Percentiles rank a stretch among this genome's conserved stretches.
These are phyloP conservation scores for Gnaphalium uliginosum DNA, from an alignment of 129 eudicot genomes.

Conservation along the genomic window DNA sequence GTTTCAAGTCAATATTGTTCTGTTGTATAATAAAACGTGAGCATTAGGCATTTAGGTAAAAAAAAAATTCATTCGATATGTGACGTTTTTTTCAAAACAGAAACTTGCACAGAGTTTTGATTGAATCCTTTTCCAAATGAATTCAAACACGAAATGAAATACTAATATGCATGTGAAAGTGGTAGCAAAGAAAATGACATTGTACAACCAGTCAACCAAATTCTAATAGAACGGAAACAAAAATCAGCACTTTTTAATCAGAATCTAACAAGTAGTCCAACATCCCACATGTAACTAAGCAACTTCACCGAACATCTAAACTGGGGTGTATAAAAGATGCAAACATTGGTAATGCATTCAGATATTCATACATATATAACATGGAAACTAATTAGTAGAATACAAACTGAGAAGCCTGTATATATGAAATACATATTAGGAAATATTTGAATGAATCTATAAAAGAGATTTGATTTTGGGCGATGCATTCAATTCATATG, in stretches of 20 bases:
- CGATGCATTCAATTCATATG: no score
- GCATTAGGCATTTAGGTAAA: slow-evolving; percentile 3
- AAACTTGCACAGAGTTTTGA: neutral
- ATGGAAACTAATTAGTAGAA: no score
- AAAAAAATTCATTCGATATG: slow-evolving; percentile 11
- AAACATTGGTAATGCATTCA: no score
- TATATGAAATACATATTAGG: neutral
- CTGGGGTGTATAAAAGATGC: no score
- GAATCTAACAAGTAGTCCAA: slow-evolving; percentile 6
- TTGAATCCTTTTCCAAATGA: neutral
- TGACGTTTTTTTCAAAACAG: neutral
- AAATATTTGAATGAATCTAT: slow-evolving; percentile 5
- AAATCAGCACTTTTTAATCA: neutral
- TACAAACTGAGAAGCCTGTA: no score
- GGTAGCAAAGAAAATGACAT: neutral
- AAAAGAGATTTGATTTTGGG: neutral
- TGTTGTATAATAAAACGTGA: slow-evolving; percentile 3
- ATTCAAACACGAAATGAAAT: slow-evolving; percentile 14
- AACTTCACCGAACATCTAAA: neutral
- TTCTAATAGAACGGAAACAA: neutral
- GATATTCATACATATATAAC: no score
- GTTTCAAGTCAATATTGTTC: slow-evolving; percentile 28
- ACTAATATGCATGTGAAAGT: slow-evolving; percentile 9
- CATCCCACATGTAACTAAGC: neutral
- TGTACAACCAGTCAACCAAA: neutral